Base-by-base conservation (phyloP, 2,329 filamentous ascomycete genomes). In the Magnaporthales sp. region DNA sequence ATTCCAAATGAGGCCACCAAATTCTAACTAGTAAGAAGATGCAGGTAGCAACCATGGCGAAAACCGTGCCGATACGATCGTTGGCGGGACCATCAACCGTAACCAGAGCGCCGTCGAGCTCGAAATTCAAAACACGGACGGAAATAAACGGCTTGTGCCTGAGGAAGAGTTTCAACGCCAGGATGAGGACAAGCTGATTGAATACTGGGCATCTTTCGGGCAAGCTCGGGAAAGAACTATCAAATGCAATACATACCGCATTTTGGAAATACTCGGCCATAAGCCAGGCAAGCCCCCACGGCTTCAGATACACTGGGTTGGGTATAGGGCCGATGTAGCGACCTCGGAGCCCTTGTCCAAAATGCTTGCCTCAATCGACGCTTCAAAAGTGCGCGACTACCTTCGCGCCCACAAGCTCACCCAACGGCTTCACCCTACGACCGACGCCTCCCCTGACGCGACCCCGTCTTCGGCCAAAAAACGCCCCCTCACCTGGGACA, bases 291-390 rank as follows among this genome's bases (percentile, higher is more conserved):
- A 63, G 62, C 13, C 6, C 29, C 62, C 62, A 29, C 9, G 11
- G 62, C 30, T 63, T 27, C 30, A 22, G 62, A 38, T 63, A 22
- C 29, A 63, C 29, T 63, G 62, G 62, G 30, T 63, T 31, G 62
- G 62, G 29, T 63, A 63, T 31, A 24, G 9, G 62, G 62, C 15
- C 62, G 19, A 63, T 8, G 31, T 29, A 11, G 62, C 62, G 29
- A 63, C 29, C 62, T 63, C 27, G 62, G 62, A 63, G 62, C 62
- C 62, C 11, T n/a, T 63, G 26, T 29, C 15, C 27, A 30, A 30
- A n/a, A 63, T 63, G n/a, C 7, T 63, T 3, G 29, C 22, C n/a
- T 32, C 29, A 22, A 24, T 11, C 62, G 62, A 63, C 26, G 29
- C 29, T 6, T 19, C 24, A 24, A n/a, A n/a, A 22, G 29, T 63